These are phyloP conservation scores for Teratosphaeria epicoccoides DNA, from an alignment of 2,329 filamentous ascomycete species.

Conservation along the genomic window DNA sequence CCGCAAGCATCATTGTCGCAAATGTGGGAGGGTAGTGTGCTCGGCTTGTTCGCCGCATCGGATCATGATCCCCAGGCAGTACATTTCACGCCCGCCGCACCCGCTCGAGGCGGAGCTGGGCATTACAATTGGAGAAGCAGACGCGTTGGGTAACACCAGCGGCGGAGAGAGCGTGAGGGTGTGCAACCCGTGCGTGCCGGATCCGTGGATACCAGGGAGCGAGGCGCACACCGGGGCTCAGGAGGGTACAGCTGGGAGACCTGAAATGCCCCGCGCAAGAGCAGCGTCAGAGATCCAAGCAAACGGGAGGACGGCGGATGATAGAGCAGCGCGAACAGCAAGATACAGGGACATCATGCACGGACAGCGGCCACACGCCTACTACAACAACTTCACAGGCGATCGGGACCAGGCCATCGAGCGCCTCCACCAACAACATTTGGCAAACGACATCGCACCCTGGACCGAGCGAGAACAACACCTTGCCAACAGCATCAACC, in stretches of 20 bases:
- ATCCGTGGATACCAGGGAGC: conserved; percentile 34
- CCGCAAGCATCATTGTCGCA: conserved; percentile 88
- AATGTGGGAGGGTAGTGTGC: conserved; percentile 90
- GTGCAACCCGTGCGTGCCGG: conserved; percentile 63
- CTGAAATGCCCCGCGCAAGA: background rate
- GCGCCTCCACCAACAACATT: background rate
- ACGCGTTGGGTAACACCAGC: conserved; percentile 38
- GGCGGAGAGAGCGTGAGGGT: conserved; percentile 59
- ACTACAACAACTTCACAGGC: background rate
- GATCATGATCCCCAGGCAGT: conserved; percentile 88
- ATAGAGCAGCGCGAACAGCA: background rate
- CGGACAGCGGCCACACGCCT: background rate
- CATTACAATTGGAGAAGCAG: conserved; percentile 32
- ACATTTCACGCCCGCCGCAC: conserved; percentile 68
- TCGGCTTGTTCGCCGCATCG: conserved; percentile 81
- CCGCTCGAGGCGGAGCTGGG: conserved; percentile 10
- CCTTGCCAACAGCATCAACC: background rate
- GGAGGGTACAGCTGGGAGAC: background rate
- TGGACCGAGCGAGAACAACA: background rate
- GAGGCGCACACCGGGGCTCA: background rate
- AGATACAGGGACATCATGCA: background rate
- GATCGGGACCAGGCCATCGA: background rate
- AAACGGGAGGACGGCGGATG: background rate
- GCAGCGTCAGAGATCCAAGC: background rate
- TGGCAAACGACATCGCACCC: background rate